Conservation (phyloP, 805 yeast genomes). For the Diddensiella caesifluorescens region DNA sequence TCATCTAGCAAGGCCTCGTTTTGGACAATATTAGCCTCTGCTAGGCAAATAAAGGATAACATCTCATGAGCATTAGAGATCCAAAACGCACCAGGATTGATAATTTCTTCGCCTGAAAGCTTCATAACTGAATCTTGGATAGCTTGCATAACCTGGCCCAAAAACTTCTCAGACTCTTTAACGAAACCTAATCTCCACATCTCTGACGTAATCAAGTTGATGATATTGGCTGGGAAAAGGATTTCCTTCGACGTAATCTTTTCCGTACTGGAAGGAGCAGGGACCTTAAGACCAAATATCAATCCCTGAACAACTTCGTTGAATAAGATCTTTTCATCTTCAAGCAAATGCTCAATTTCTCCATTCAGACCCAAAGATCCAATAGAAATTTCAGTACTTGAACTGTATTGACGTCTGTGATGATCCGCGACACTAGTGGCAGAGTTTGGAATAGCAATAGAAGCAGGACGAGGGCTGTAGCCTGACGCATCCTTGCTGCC, state of each 20-base stretch:
- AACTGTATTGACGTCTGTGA: conserved; percentile 45
- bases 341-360: conserved; percentile 31
- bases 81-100: conserved; percentile 96
- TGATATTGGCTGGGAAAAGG: conserved; percentile 90
- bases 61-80: conserved; percentile 92
- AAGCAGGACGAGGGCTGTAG: conserved; percentile 29
- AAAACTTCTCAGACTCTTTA: conserved; percentile 81
- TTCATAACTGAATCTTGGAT: conserved; percentile 78
- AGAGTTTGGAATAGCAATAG: conserved; percentile 24
- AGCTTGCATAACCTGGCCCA: conserved; percentile 81
- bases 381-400: conserved; percentile 43
- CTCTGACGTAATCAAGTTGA: conserved; percentile 85
- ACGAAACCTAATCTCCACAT: conserved; percentile 98
- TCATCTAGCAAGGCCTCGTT: conserved; percentile 74
- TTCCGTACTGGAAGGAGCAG: conserved; percentile 78
- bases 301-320: conserved; percentile 83
- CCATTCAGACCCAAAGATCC: conserved; percentile 35
- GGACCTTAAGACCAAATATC: conserved; percentile 77
- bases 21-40: conserved; percentile 84
- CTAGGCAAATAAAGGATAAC: conserved; percentile 89
- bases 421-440: conserved; percentile 14
- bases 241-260: conserved; percentile 84
- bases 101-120: conserved; percentile 80
- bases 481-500: conserved; percentile 21
- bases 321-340: conserved; percentile 44